A percentile compares a stretch with the other conserved stretches of the same genome.
Evolutionary conservation across 139 green algal genomes (phyloP).

Genomic region (Volvox africanus): DNA sequence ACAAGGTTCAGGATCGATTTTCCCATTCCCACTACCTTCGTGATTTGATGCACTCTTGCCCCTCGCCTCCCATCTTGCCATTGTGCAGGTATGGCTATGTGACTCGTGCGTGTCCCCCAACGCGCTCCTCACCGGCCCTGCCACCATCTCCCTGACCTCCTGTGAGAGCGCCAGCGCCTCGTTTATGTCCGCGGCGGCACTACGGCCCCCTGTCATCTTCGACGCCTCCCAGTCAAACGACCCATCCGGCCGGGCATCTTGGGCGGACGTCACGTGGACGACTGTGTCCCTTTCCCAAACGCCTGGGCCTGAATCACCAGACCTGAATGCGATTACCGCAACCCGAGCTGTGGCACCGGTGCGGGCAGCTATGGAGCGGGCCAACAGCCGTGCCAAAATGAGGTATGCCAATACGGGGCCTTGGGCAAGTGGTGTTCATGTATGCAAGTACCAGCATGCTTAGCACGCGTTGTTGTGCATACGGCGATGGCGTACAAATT

Average conservation of each 20-base stretch:
- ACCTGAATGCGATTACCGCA: too few relatives aligned
- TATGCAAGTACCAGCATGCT: too few relatives aligned
- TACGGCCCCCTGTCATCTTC: neutral
- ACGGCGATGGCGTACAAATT: too few relatives aligned
- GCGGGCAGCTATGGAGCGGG: neutral
- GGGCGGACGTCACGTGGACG: neutral
- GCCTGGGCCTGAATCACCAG: too few relatives aligned
- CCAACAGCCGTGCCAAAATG: neutral
- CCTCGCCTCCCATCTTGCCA: neutral
- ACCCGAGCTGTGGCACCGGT: neutral
- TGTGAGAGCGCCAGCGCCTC: neutral
- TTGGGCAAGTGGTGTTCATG: too few relatives aligned
- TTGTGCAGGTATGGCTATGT: neutral
- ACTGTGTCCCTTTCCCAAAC: too few relatives aligned
- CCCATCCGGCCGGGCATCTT: neutral
- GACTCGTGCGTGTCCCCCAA: neutral
- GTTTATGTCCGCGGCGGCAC: neutral
- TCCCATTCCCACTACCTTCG: neutral
- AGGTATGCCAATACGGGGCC: neutral
- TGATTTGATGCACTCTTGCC: too few relatives aligned
- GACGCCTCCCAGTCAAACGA: conserved; percentile 5
- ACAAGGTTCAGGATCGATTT: neutral
- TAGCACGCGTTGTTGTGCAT: too few relatives aligned
- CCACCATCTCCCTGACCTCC: neutral
- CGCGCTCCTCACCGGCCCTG: neutral